Conservation (phyloP, 768 basidiomycete species). For the Lyophyllum atratum region DNA sequence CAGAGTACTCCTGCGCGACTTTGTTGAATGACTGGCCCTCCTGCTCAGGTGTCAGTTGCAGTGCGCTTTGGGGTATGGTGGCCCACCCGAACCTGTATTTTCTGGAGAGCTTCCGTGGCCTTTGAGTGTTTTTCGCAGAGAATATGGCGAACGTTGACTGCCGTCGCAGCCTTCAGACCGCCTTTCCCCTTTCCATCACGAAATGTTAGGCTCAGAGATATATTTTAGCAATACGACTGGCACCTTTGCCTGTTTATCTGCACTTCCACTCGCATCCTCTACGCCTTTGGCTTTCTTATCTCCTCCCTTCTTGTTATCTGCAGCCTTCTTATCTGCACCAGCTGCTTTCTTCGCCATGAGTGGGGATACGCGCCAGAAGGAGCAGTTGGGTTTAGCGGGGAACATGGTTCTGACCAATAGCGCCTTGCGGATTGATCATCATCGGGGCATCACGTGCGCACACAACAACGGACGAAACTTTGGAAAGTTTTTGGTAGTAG, state of each 20-base stretch:
- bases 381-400: not conserved
- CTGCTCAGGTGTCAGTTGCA: conserved; percentile 28
- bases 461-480: conserved; percentile 7
- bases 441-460: conserved; percentile 16
- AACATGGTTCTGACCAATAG: conserved; percentile 6
- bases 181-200: conserved; percentile 45
- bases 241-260: conserved; percentile 44
- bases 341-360: conserved; percentile 40
- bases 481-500: conserved; percentile 18
- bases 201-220: not conserved
- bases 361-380: not conserved
- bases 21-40: conserved; percentile 85
- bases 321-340: conserved; percentile 28
- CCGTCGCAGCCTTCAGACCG: conserved; percentile 73
- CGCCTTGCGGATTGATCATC: conserved; percentile 16
- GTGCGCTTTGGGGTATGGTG: not conserved
- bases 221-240: not conserved
- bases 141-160: conserved; percentile 86
- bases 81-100: conserved; percentile 64
- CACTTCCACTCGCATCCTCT: conserved; percentile 32
- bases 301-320: conserved; percentile 35
- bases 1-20: conserved; percentile 87
- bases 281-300: conserved; percentile 48
- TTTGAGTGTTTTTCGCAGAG: conserved; percentile 87
- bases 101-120: conserved; percentile 75